phyloP scores from a whole-genome alignment of 1,284 basidiomycete species.

The Pseudozyma sp. region DNA sequence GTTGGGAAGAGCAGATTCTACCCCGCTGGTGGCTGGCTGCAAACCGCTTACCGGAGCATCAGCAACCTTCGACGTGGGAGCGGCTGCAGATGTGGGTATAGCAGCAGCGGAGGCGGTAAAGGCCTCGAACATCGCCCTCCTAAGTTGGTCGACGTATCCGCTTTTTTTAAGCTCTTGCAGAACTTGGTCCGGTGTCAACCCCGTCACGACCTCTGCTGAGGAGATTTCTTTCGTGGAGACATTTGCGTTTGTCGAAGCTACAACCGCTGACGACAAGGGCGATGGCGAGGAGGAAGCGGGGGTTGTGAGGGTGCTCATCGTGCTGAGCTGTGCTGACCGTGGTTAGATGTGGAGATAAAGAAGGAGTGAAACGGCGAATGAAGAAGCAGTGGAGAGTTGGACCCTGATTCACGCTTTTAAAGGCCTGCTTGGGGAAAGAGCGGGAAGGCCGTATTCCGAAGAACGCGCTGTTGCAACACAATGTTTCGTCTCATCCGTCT shows the following conservation, averaged over 20 bases:
- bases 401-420: slow-evolving; percentile 5
- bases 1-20: not conserved
- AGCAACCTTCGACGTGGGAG: not conserved
- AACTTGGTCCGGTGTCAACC: slow-evolving; percentile 37
- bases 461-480: not conserved
- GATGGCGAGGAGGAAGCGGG: not conserved
- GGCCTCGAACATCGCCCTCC: slow-evolving; percentile 34
- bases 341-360: not conserved
- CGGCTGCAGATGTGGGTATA: not conserved
- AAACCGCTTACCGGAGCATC: not conserved
- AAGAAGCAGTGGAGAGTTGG: not conserved
- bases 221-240: not conserved
- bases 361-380: not conserved
- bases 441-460: slow-evolving; percentile 16
- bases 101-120: slow-evolving; percentile 7
- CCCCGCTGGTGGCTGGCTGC: not conserved
- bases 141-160: slow-evolving; percentile 32
- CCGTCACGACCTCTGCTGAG: slow-evolving; percentile 3
- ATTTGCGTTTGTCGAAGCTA: not conserved
- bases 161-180: slow-evolving; percentile 37
- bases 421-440: not conserved
- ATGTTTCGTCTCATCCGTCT: too few relatives aligned
- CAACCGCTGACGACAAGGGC: not conserved
- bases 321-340: not conserved
- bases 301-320: slow-evolving; percentile 1